These are phyloP conservation scores for Parascedosporium putredinis DNA, from an alignment of 2,329 filamentous ascomycete genomes.

Conservation along the genomic window DNA sequence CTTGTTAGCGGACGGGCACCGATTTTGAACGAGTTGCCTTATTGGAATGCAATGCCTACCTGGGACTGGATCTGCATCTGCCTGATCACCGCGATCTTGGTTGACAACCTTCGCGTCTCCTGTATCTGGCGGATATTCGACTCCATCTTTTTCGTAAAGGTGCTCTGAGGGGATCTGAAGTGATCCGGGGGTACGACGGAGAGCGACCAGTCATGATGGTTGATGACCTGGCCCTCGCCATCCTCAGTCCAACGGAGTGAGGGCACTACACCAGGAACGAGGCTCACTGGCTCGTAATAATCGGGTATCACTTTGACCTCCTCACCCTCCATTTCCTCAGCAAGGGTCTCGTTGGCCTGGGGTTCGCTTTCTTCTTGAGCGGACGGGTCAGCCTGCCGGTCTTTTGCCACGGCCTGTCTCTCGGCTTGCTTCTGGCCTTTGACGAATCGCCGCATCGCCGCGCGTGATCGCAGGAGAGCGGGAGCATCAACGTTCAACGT, in stretches of 20 bases:
- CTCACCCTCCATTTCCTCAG: conserved; percentile 89
- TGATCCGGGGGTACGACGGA: conserved; percentile 63
- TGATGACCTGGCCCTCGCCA: conserved; percentile 76
- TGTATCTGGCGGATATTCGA: conserved; percentile 91
- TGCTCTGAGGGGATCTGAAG: conserved; percentile 66
- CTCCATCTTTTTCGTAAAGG: conserved; percentile 70
- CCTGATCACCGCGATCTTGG: conserved; percentile 95
- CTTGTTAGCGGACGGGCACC: conserved; percentile 1
- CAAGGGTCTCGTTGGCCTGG: conserved; percentile 56
- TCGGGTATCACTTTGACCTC: conserved; percentile 79
- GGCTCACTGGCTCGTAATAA: conserved; percentile 83
- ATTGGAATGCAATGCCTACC: conserved; percentile 37
- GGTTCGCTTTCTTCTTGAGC: conserved; percentile 4
- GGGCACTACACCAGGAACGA: conserved; percentile 72
- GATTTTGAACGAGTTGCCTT: neutral
- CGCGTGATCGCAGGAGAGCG: conserved; percentile 72
- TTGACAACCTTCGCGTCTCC: conserved; percentile 88
- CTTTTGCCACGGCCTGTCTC: conserved; percentile 4
- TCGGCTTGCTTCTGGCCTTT: conserved; percentile 54
- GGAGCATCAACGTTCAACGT: conserved; percentile 80
- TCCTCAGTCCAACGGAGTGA: conserved; percentile 84
- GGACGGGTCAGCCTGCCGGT: conserved; percentile 28
- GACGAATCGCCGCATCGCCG: conserved; percentile 81
- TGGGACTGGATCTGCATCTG: conserved; percentile 99
- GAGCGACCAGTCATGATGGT: conserved; percentile 77